A percentile compares a stretch with the other conserved stretches of the same genome.
These are phyloP conservation scores for Adansonia rubrostipa DNA, from an alignment of 441 rosid species.

Conservation along the genomic window DNA sequence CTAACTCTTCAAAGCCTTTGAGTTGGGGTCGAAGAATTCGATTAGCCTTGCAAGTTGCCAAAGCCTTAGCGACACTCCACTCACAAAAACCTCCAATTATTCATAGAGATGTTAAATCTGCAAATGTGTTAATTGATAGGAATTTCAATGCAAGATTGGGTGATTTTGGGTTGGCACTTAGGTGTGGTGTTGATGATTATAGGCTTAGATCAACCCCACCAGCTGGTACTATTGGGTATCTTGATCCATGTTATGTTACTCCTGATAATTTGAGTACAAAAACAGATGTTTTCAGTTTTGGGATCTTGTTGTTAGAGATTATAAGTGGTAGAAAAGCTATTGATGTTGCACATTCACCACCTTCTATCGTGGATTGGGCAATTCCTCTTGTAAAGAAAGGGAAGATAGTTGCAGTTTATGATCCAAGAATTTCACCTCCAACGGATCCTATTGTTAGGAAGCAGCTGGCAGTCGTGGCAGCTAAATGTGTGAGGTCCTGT, in stretches of 20 bases:
- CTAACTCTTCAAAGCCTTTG: constrained; percentile 54
- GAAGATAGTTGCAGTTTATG: constrained; percentile 72
- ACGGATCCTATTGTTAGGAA: constrained; percentile 71
- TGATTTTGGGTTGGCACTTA: constrained; percentile 90
- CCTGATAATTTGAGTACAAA: constrained; percentile 93
- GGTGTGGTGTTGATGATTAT: constrained; percentile 78
- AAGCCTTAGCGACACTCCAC: constrained; percentile 76
- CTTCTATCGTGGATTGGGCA: constrained; percentile 96
- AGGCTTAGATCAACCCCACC: constrained; percentile 92
- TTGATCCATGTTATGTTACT: constrained; percentile 93
- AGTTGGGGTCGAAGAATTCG: constrained; percentile 86
- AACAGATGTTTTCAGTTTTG: constrained; percentile 95
- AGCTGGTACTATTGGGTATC: constrained; percentile 95
- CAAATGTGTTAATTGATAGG: constrained; percentile 90
- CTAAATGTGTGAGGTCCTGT: constrained; percentile 93
- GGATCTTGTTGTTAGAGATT: constrained; percentile 91
- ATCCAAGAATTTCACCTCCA: constrained; percentile 69
- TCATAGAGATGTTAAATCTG: constrained; percentile 95
- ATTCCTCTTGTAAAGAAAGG: constrained; percentile 92
- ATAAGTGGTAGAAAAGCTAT: constrained; percentile 95
- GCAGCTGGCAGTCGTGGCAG: constrained; percentile 81
- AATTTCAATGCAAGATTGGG: constrained; percentile 88
- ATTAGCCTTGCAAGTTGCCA: constrained; percentile 82
- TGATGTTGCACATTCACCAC: constrained; percentile 86
- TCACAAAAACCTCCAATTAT: constrained; percentile 80